phyloP scores from a whole-genome alignment of 176 grass and related monocot genomes.

The Avena eriantha region DNA sequence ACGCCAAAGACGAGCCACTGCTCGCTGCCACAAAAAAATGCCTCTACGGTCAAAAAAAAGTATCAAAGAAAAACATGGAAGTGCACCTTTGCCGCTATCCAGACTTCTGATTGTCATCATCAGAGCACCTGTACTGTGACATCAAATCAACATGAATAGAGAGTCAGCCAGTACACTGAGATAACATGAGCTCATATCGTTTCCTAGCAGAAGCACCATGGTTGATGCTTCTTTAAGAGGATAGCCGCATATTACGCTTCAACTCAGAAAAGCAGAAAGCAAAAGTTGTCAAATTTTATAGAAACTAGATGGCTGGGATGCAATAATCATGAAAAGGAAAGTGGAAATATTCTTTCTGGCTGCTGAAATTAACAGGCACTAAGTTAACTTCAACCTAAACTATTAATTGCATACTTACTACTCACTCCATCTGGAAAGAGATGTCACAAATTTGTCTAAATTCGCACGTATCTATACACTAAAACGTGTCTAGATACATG shows the following conservation, averaged over 20 bases:
- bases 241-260: neutral
- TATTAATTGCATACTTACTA: neutral
- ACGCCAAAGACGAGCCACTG: too few relatives aligned
- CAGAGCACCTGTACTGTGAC: neutral
- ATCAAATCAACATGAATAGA: neutral
- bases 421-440: too few relatives aligned
- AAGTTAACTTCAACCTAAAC: slow-evolving; percentile 2
- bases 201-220: neutral
- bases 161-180: neutral
- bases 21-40: too few relatives aligned
- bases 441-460: too few relatives aligned
- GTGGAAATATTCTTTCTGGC: neutral
- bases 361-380: neutral
- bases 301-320: neutral
- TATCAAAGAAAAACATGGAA: neutral
- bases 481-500: too few relatives aligned
- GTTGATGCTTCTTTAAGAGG: neutral
- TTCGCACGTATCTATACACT: too few relatives aligned
- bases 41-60: too few relatives aligned
- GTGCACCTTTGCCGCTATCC: neutral
- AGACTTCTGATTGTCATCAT: slow-evolving; percentile 20
- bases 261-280: neutral
- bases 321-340: neutral
- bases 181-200: neutral
- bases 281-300: neutral